These are phyloP conservation scores for Coemansia sp. DNA, from an alignment of 192 early-diverging fungal species.

Conservation along the genomic window DNA sequence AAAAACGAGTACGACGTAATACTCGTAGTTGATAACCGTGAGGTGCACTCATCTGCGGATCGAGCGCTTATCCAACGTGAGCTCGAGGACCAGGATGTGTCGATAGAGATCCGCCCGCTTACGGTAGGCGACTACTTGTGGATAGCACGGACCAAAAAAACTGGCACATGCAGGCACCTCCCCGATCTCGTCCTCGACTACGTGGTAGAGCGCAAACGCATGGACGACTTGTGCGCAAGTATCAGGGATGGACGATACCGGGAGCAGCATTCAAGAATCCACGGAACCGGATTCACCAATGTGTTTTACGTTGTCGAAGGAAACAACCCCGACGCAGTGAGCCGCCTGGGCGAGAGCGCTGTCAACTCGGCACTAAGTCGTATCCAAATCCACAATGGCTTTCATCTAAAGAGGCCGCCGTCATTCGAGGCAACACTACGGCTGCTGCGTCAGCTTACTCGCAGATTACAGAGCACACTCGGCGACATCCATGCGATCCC, in stretches of 20 bases:
- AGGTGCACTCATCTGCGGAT: constrained; percentile 69
- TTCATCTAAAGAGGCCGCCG: constrained; percentile 79
- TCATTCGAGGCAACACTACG: constrained; percentile 81
- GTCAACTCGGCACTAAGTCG: constrained; percentile 75
- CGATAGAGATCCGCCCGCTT: constrained; percentile 59
- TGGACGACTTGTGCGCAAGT: constrained; percentile 88
- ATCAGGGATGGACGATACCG: constrained; percentile 92
- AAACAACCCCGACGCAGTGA: constrained; percentile 63
- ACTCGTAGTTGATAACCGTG: constrained; percentile 81
- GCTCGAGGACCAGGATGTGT: constrained; percentile 59
- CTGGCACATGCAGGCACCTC: constrained; percentile 21
- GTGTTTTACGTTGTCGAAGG: constrained; percentile 92
- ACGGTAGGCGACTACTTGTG: constrained; percentile 89
- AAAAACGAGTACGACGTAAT: constrained; percentile 56
- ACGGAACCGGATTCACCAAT: constrained; percentile 67
- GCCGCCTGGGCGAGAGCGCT: constrained; percentile 62
- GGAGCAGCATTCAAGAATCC: constrained; percentile 91
- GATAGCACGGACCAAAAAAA: constrained; percentile 65
- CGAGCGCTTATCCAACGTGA: constrained; percentile 73
- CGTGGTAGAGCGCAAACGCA: constrained; percentile 91
- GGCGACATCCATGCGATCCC: constrained; percentile 63
- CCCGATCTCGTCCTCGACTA: constrained; percentile 80
- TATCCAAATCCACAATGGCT: constrained; percentile 77
- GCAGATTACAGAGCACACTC: constrained; percentile 57
- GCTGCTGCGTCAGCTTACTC: constrained; percentile 71